Evolutionary conservation across 805 yeast species (phyloP), one percentile per base, ranked within the genome.

Genomic region (Ogataea corticis): DNA sequence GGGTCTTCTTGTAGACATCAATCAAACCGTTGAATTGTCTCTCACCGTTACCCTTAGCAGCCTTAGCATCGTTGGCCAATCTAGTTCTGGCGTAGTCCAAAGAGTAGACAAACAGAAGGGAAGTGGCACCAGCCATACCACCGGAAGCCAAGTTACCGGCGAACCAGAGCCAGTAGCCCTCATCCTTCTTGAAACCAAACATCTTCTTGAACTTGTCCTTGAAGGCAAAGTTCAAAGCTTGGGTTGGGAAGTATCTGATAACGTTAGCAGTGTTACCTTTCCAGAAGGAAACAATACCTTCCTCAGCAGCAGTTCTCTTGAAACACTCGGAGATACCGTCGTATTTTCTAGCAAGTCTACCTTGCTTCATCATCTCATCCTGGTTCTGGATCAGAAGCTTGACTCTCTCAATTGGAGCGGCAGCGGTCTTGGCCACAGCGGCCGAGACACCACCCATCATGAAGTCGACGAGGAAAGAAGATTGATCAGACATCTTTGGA

Each of bases 211-310:
- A 87, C 79, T 88, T 87, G 75, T 91, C 97, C 82, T 90, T 91
- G 92, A 90, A 91, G 67, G 97, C 97, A 68, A 90, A 91, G 86
- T 90, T 90, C 71, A 90, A 83, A 66, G 97, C 97, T 79, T 90
- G 97, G 73, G 97, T 91, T 75, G 97, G 97, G 96, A 90, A 90
- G 84, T 91, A 90, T 82, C 97, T 87, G 79, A 90, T 85, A 71
- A 90, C 97, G 77, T 90, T 90, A 67, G 97, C 97, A 59, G 97
- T 91, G 91, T 90, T 90, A 83, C 97, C 97, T 86, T 97, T 86
- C 97, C 97, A 90, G 92, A 90, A 89, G 56, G 97, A 76, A 59
- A 75, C 79, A 56, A 87, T 67, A 83, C 97, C 97, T 80, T 90
- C 97, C 62, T 85, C 88, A 62, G 87, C 85, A 58, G 91, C 85